A percentile compares a stretch with the other conserved stretches of the same genome.
phyloP scores from a whole-genome alignment of 495 filamentous ascomycete species.

The Stereocaulon alpinum region DNA sequence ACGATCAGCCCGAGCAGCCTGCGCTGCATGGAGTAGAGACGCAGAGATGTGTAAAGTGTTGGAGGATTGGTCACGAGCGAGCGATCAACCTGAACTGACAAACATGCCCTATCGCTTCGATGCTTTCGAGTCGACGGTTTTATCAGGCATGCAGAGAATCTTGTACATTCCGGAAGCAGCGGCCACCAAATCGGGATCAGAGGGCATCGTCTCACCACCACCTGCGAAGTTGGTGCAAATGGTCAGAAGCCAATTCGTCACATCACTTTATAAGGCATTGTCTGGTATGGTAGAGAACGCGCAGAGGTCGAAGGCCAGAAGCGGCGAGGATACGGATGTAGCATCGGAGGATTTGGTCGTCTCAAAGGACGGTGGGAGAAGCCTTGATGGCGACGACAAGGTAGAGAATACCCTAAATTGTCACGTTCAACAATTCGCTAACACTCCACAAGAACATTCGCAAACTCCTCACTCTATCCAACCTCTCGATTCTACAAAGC shows the following conservation, averaged over 20 bases:
- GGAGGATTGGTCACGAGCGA: conserved; percentile 80
- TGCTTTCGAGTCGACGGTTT: conserved; percentile 64
- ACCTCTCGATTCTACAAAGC: conserved; percentile 67
- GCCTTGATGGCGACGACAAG: conserved; percentile 35
- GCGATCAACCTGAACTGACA: conserved; percentile 72
- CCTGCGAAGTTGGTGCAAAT: conserved; percentile 73
- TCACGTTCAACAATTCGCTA: not conserved
- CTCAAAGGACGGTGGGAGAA: not conserved
- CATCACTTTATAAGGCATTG: conserved; percentile 80
- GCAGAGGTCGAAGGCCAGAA: conserved; percentile 53
- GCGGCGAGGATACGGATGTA: conserved; percentile 44
- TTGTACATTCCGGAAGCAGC: conserved; percentile 76
- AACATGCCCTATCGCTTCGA: conserved; percentile 79
- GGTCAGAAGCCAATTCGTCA: conserved; percentile 79
- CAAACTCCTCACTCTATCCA: conserved; percentile 84
- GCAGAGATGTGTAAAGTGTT: conserved; percentile 79
- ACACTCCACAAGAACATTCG: conserved; percentile 58
- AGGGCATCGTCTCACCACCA: conserved; percentile 71
- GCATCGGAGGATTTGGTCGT: not conserved
- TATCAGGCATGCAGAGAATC: conserved; percentile 83
- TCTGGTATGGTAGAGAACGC: conserved; percentile 95
- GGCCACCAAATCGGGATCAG: conserved; percentile 52
- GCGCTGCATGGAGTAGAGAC: conserved; percentile 78
- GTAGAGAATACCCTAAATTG: conserved; percentile 41
- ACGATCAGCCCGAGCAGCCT: conserved; percentile 67